Conservation (phyloP, 202 grass and related monocot genomes). For the Brachypodium distachyon region DNA sequence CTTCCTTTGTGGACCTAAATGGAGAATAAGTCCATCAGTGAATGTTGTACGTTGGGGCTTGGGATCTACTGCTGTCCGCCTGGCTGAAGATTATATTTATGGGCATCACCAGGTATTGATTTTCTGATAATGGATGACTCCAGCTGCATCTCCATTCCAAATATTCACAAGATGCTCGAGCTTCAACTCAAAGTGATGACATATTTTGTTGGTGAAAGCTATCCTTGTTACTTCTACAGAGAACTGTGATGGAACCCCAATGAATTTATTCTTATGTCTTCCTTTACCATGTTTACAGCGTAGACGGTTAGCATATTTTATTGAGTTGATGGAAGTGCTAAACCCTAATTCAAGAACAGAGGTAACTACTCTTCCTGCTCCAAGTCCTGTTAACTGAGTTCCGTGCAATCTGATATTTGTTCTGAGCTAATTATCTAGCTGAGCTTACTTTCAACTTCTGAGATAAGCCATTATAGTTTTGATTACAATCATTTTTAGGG, state of each 20-base stretch:
- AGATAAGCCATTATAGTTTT: not conserved
- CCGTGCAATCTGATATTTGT: constrained; percentile 1
- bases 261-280: constrained; percentile 19
- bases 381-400: constrained; percentile 1
- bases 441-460: not conserved
- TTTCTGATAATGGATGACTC: not conserved
- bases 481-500: not conserved
- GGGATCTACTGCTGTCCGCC: constrained; percentile 81
- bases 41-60: constrained; percentile 71
- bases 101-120: constrained; percentile 64
- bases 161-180: constrained; percentile 9
- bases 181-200: not conserved
- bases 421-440: not conserved
- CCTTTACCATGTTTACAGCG: constrained; percentile 52
- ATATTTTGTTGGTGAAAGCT: not conserved
- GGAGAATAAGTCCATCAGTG: constrained; percentile 71
- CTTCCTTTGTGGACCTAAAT: constrained; percentile 93
- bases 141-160: not conserved
- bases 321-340: constrained; percentile 88
- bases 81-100: constrained; percentile 99
- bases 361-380: constrained; percentile 32
- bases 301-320: constrained; percentile 68
- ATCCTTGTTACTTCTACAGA: not conserved
- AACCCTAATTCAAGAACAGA: constrained; percentile 60
- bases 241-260: not conserved